Evolutionary conservation across 257 asterid species (phyloP), one percentile per base, ranked within the genome.

Genomic region (Ophiorrhiza pumila): DNA sequence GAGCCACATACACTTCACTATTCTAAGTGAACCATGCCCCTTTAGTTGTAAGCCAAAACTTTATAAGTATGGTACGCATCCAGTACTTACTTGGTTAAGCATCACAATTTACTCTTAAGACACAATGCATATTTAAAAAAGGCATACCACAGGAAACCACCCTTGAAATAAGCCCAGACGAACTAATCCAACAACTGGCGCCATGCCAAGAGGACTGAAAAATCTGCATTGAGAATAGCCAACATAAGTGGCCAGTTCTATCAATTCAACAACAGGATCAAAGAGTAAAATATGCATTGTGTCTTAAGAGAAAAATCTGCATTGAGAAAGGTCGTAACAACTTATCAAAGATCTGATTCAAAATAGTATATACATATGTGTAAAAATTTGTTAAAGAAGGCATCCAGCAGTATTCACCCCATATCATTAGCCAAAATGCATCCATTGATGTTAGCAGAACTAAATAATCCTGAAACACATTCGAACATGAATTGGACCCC

Each of bases 171-270:
- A 78, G 83, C 99, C 99, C 46, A 95, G 84, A 60, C 99, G 98
- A 20, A 90, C 95, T 77, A 95, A 86, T 79, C 97, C 99, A 65
- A 92, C 96, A 15, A 95, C 95, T 56, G 99, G 98, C 68, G 96
- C 99, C 96, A 95, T 87, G 63, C 98, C 97, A 29, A 95, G 99
- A 69, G 99, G 99, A 75, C 99, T 95, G 81, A 94, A 94, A 79
- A 94, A 91, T 25, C 99, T 94, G 95, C 49, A 69, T 59, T 74
- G 50, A 66, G 34, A 63, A 79, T 42, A 34, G 17, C 35, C 66
- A 43, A 69, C 71, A 43, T 35, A 29, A 56, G 17, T 43, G 74
- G 65, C 67, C 32, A 15, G 52, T n/a, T 52, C 49, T 43, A 67
- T 17, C 2, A 39, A 29, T 52, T 46, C 56, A 46, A 5, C 0